Percentiles rank a stretch among this genome's conserved stretches.
phyloP scores from a whole-genome alignment of 2,329 filamentous ascomycete species.

The Biscogniauxia sp. region DNA sequence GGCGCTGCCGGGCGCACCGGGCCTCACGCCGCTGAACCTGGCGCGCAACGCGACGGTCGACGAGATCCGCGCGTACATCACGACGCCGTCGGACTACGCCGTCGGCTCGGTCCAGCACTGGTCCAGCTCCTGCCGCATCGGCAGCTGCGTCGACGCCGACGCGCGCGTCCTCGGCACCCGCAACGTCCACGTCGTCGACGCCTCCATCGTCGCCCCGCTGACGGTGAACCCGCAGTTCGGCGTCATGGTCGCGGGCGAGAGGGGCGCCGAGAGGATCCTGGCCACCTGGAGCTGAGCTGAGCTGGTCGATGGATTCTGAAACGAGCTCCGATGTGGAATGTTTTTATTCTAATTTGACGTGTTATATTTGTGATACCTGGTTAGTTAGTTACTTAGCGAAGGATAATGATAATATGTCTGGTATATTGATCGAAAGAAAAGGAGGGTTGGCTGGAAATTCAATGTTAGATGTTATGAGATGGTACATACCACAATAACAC shows the following conservation, averaged over 20 bases:
- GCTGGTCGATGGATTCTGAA: too few species aligned
- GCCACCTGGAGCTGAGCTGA: conserved; percentile 15
- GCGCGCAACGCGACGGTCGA: conserved; percentile 42
- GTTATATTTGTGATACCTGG: too few species aligned
- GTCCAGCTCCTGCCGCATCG: conserved; percentile 51
- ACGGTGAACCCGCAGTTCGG: conserved; percentile 55
- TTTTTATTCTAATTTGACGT: too few species aligned
- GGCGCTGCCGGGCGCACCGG: conserved; percentile 33
- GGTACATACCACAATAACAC: too few species aligned
- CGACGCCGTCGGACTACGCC: conserved; percentile 45
- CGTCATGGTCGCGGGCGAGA: conserved; percentile 53
- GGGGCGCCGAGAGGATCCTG: conserved; percentile 47
- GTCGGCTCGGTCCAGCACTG: conserved; percentile 52
- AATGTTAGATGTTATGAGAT: too few species aligned
- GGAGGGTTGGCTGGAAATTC: too few species aligned
- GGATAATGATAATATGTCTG: too few species aligned
- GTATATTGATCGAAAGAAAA: too few species aligned
- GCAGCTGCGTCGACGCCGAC: conserved; percentile 46
- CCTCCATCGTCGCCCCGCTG: conserved; percentile 47
- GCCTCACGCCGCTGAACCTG: conserved; percentile 48
- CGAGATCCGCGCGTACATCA: conserved; percentile 50
- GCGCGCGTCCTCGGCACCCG: conserved; percentile 46
- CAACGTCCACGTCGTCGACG: conserved; percentile 52
- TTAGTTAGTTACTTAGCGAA: too few species aligned
- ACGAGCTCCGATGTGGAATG: too few species aligned